These are phyloP conservation scores for Solanum neorickii DNA, from an alignment of 257 asterid species.

Conservation along the genomic window DNA sequence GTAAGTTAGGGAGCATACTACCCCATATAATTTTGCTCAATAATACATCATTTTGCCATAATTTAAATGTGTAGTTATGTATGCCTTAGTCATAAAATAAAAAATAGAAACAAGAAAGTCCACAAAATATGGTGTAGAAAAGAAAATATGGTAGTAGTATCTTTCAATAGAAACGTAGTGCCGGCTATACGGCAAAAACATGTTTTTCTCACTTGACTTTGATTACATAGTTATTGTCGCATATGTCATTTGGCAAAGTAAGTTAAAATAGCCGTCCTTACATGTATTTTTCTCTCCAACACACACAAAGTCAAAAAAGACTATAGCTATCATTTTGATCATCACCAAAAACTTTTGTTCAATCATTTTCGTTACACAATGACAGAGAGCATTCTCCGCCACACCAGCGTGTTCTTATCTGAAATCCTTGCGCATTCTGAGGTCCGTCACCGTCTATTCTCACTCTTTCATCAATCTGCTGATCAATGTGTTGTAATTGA, in stretches of 20 bases:
- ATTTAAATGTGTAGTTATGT: not conserved
- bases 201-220: not conserved
- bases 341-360: not conserved
- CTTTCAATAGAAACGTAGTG: too few species aligned
- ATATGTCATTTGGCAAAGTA: not conserved
- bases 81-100: not conserved
- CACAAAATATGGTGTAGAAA: not conserved
- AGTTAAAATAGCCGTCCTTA: not conserved
- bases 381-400: slow-evolving; percentile 39
- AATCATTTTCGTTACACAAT: not conserved
- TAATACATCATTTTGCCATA: not conserved
- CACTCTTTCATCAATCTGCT: slow-evolving; percentile 24
- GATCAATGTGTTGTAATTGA: slow-evolving; percentile 31
- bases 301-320: not conserved
- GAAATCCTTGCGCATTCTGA: slow-evolving; percentile 31
- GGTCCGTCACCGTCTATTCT: slow-evolving; percentile 34
- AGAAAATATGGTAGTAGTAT: too few species aligned
- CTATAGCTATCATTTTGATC: not conserved
- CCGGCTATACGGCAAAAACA: not conserved
- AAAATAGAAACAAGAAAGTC: not conserved
- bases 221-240: not conserved
- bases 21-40: not conserved
- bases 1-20: not conserved
- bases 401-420: slow-evolving; percentile 37
- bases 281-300: not conserved